A percentile compares a stretch with the other conserved stretches of the same genome.
These are phyloP conservation scores for Cicer chorassanicum DNA, from an alignment of 306 rosid genomes.

Conservation along the genomic window DNA sequence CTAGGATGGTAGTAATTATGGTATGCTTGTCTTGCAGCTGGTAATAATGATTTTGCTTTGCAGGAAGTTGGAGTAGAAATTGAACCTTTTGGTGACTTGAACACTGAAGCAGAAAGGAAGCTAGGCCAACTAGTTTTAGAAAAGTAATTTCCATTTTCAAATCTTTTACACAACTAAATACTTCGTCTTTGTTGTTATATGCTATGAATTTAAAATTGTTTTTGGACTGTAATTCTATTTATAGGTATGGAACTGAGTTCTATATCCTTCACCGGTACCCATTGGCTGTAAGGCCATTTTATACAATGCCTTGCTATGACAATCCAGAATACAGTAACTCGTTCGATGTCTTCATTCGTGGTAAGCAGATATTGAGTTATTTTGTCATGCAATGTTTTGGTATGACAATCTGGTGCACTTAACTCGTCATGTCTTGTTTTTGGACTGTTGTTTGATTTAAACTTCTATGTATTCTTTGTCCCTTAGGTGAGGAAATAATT, in stretches of 20 bases:
- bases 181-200: background rate
- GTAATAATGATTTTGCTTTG: slow-evolving; percentile 41
- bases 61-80: slow-evolving; percentile 86
- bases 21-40: slow-evolving; percentile 19
- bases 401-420: slow-evolving; percentile 9
- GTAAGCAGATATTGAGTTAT: slow-evolving; percentile 48
- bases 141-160: slow-evolving; percentile 59
- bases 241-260: slow-evolving; percentile 91
- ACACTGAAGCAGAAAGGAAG: slow-evolving; percentile 86
- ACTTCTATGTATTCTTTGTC: slow-evolving; percentile 32
- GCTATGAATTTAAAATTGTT: slow-evolving; percentile 3
- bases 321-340: slow-evolving; percentile 81
- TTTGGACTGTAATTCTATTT: slow-evolving; percentile 8
- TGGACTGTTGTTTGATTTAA: slow-evolving; percentile 36
- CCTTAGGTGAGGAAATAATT: slow-evolving; percentile 91
- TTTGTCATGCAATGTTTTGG: slow-evolving; percentile 10
- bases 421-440: background rate
- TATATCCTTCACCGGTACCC: slow-evolving; percentile 92
- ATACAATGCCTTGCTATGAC: slow-evolving; percentile 94
- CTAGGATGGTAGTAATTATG: slow-evolving; percentile 15
- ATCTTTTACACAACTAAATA: background rate
- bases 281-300: slow-evolving; percentile 86
- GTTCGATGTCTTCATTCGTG: slow-evolving; percentile 94
- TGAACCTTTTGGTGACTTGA: slow-evolving; percentile 91
- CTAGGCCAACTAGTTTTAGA: slow-evolving; percentile 81